A percentile compares a stretch with the other conserved stretches of the same genome.
Evolutionary conservation across 495 filamentous ascomycete species (phyloP).

Genomic region (Extremus antarcticus): DNA sequence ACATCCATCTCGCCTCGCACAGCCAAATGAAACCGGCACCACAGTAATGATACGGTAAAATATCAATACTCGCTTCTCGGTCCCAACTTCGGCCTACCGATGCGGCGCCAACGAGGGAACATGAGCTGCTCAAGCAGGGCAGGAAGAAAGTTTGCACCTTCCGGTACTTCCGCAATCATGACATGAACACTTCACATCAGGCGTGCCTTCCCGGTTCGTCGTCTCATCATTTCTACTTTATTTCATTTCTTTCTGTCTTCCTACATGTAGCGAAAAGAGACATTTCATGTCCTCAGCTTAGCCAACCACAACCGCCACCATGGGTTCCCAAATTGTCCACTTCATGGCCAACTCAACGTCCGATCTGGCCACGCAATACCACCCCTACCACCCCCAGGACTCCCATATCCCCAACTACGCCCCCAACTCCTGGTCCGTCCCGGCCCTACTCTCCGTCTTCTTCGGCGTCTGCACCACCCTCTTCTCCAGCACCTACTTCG

Average conservation of each 20-base stretch:
- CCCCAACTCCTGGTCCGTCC: constrained; percentile 43
- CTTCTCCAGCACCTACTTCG: constrained; percentile 35
- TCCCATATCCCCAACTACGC: constrained; percentile 50
- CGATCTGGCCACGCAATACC: constrained; percentile 23
- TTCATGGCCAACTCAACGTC: constrained; percentile 2
- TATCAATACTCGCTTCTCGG: background rate
- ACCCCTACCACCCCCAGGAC: constrained; percentile 65
- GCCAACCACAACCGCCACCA: background rate
- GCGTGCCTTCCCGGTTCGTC: background rate
- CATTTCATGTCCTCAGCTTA: too few species aligned
- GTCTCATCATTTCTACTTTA: too few species aligned
- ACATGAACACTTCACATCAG: background rate
- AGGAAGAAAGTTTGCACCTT: background rate
- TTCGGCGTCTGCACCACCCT: constrained; percentile 35
- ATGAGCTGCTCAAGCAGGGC: background rate
- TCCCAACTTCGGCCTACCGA: background rate
- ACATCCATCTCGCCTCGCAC: too few species aligned
- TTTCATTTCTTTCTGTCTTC: too few species aligned
- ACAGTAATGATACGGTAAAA: too few species aligned
- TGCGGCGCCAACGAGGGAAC: background rate
- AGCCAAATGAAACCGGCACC: too few species aligned
- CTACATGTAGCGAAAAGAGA: too few species aligned
- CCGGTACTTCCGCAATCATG: background rate
- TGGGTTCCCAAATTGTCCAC: background rate
- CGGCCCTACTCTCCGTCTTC: constrained; percentile 39